Conservation (phyloP, 2,329 filamentous ascomycete genomes). For the Tolypocladium endophyticum region DNA sequence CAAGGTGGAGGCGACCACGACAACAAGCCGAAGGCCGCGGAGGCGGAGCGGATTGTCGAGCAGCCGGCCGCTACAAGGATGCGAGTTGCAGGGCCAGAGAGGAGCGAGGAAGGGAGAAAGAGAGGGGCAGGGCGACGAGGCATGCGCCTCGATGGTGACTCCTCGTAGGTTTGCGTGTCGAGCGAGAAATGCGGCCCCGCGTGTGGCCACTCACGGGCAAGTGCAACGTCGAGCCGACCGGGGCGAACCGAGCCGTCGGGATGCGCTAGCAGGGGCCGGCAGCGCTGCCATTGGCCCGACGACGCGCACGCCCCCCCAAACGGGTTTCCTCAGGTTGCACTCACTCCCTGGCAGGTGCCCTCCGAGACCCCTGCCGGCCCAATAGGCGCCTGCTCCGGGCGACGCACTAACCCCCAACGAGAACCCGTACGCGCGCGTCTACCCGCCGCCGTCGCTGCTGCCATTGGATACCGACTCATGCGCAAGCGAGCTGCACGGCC, state of each 20-base stretch:
- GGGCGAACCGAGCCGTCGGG: constrained; percentile 25
- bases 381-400: constrained; percentile 16
- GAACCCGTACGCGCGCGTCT: constrained; percentile 19
- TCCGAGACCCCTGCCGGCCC: constrained; percentile 6
- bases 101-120: background rate
- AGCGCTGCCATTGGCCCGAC: constrained; percentile 9
- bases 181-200: background rate
- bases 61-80: background rate
- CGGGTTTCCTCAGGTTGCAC: background rate
- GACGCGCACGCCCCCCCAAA: constrained; percentile 6
- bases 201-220: constrained; percentile 1
- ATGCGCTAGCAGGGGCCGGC: constrained; percentile 18
- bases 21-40: background rate
- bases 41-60: background rate
- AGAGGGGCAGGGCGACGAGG: background rate
- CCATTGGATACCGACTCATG: constrained; percentile 19
- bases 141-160: background rate
- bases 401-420: constrained; percentile 6
- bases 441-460: constrained; percentile 8
- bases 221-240: constrained; percentile 4
- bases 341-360: background rate
- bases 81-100: background rate
- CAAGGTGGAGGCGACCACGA: background rate
- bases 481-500: constrained; percentile 19
- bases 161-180: background rate